These are phyloP conservation scores for Stagonosporopsis cucurbitacearum DNA, from an alignment of 2,329 filamentous ascomycete genomes.

Conservation along the genomic window DNA sequence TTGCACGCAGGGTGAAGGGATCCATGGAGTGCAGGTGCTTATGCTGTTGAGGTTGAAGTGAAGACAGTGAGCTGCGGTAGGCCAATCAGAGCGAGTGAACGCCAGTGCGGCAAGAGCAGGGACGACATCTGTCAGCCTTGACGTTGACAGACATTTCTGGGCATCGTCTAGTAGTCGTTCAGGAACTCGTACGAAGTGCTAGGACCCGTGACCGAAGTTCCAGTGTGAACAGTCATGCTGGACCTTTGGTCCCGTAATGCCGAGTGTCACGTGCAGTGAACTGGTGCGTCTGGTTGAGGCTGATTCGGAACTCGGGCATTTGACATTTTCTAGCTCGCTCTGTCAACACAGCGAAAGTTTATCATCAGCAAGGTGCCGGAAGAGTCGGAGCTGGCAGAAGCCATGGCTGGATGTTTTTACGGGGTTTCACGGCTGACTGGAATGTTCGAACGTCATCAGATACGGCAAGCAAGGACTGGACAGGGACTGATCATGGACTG, in stretches of 20 bases:
- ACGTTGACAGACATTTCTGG: not conserved
- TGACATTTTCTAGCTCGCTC: constrained; percentile 3
- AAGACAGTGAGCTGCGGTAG: not conserved
- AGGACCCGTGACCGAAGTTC: not conserved
- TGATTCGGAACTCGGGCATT: constrained; percentile 8
- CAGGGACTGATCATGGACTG: no score
- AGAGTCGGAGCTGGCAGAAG: constrained; percentile 4
- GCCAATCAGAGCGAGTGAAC: not conserved
- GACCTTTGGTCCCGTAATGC: no score
- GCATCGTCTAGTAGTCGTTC: not conserved
- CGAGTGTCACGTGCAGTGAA: constrained; percentile 3
- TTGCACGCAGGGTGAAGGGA: not conserved
- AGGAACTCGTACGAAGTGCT: not conserved
- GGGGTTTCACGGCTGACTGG: constrained; percentile 1
- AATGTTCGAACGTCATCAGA: constrained; percentile 19
- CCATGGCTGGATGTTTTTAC: not conserved
- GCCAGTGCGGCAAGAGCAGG: not conserved
- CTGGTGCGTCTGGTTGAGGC: not conserved
- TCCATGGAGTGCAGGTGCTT: not conserved
- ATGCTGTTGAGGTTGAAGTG: not conserved
- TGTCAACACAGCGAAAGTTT: not conserved
- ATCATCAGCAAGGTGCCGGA: constrained; percentile 3
- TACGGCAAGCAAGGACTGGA: constrained; percentile 9
- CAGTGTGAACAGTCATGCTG: not conserved
- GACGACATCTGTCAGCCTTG: not conserved